Base-by-base conservation (phyloP, 108 stramenopile genomes). In the Fragilariopsis cylindrus region DNA sequence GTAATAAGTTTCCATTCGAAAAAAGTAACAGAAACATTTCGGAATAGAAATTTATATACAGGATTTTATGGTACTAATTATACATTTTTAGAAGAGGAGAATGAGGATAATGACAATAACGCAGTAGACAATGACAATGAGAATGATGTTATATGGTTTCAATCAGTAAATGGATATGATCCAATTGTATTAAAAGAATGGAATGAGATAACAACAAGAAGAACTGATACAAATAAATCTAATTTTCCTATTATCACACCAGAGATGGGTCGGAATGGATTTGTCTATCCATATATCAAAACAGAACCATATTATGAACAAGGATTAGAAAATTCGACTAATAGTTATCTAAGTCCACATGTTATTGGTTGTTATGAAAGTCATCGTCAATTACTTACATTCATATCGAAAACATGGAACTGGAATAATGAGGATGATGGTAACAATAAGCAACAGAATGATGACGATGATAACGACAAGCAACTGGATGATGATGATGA, bases 321-420 rank as follows among this genome's bases (percentile, higher is more conserved):
- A 30, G 30, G 30, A 0, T 2, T 30, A 30, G 30, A 30, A 30
- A 30, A 30, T 30, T 0, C 30, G 0, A 30, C 2, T 30, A 30
- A 63, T 44, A 4, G 49, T 19, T 74, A 74, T 54, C 0, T 7
- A 3, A 64, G 40, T 13, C 64, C 73, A 41, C 73, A 74, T 60
- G n/a, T 7, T 0, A 50, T 55, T 12, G 73, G 73, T 44, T 74
- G 73, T 52, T 74, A 64, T 44, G 52, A 65, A 40, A 74, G 73
- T 60, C 73, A 74, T 44, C 65, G 73, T 50, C 19, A 52, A 8
- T 50, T 74, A 21, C 53, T 74, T 0, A 41, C 42, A 11, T 7
- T 42, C 3, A 53, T 53, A 8, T 16, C 5, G 43, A 53, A 74
- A 9, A 39, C 16, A 42, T 74, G 73, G 73, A 44, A 12, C 13